These are phyloP conservation scores for Triticum urartu DNA, from an alignment of 176 grass and related monocot species.

Conservation along the genomic window DNA sequence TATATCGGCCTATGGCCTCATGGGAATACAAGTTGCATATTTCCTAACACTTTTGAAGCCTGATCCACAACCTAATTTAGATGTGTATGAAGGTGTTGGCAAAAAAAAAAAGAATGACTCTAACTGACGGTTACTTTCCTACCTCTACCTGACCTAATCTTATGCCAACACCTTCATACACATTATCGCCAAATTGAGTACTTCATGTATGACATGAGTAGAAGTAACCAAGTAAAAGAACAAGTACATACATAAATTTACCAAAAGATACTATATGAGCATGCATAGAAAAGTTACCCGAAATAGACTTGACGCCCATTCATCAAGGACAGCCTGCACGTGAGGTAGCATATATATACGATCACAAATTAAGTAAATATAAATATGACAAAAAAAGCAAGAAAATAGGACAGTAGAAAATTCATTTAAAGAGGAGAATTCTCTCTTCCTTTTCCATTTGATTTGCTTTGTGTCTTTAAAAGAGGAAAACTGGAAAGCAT, in stretches of 20 bases:
- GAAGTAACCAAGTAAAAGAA: neutral
- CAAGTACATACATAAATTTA: neutral
- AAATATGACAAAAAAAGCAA: neutral
- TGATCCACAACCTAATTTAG: too few relatives aligned
- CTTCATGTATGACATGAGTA: neutral
- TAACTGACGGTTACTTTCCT: neutral
- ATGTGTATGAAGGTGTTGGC: too few relatives aligned
- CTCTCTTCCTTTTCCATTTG: neutral
- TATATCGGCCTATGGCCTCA: too few relatives aligned
- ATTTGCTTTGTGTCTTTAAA: conserved; percentile 4
- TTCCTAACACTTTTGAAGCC: too few relatives aligned
- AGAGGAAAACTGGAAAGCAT: conserved; percentile 9
- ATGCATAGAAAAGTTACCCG: conserved; percentile 58
- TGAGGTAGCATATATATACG: conserved; percentile 14
- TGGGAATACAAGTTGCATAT: too few relatives aligned
- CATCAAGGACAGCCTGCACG: conserved; percentile 85
- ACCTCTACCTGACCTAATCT: conserved; percentile 3
- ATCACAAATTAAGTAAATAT: conserved; percentile 29
- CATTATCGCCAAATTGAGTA: neutral
- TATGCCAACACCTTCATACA: neutral
- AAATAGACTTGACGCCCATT: conserved; percentile 96
- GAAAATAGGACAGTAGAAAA: conserved; percentile 11
- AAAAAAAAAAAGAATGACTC: neutral
- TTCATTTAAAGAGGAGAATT: neutral
- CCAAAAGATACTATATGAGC: conserved; percentile 1